These are phyloP conservation scores for Trichocladium uniseriatum DNA, from an alignment of 495 filamentous ascomycete species.

Conservation along the genomic window DNA sequence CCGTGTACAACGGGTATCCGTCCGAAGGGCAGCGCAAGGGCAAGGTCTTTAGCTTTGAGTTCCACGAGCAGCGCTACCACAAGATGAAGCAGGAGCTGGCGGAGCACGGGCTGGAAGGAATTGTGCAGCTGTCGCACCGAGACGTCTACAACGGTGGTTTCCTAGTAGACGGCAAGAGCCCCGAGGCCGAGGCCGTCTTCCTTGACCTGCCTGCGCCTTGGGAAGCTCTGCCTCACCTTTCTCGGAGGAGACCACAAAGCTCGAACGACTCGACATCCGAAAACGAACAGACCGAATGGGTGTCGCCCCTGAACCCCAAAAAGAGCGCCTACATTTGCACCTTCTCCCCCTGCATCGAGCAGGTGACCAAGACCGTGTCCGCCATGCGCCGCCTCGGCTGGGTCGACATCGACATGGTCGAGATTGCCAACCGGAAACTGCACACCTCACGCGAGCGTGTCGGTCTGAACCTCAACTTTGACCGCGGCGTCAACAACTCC, in stretches of 20 bases:
- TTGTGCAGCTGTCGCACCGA: conserved; percentile 78
- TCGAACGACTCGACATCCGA: conserved; percentile 1
- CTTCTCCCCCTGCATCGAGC: conserved; percentile 94
- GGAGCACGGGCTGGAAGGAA: conserved; percentile 58
- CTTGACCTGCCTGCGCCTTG: conserved; percentile 91
- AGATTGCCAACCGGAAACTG: conserved; percentile 64
- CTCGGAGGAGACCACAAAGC: conserved; percentile 42
- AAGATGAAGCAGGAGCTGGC: conserved; percentile 65
- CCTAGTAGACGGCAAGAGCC: conserved; percentile 45
- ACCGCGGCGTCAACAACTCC: conserved; percentile 39
- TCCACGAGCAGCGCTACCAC: conserved; percentile 65
- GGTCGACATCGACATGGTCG: conserved; percentile 88
- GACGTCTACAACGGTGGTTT: conserved; percentile 91
- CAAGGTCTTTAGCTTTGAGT: conserved; percentile 89
- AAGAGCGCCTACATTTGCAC: conserved; percentile 70
- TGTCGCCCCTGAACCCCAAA: conserved; percentile 61
- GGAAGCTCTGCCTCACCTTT: conserved; percentile 78
- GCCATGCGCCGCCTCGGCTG: conserved; percentile 69
- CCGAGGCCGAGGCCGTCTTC: conserved; percentile 74
- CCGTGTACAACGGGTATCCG: conserved; percentile 78
- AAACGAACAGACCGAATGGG: conserved; percentile 27
- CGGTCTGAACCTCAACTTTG: conserved; percentile 41
- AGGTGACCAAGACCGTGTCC: conserved; percentile 75
- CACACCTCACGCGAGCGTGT: conserved; percentile 77
- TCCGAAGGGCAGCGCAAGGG: conserved; percentile 42